These are phyloP conservation scores for Phylloporus gajari DNA, from an alignment of 1,284 basidiomycete genomes.

Conservation along the genomic window DNA sequence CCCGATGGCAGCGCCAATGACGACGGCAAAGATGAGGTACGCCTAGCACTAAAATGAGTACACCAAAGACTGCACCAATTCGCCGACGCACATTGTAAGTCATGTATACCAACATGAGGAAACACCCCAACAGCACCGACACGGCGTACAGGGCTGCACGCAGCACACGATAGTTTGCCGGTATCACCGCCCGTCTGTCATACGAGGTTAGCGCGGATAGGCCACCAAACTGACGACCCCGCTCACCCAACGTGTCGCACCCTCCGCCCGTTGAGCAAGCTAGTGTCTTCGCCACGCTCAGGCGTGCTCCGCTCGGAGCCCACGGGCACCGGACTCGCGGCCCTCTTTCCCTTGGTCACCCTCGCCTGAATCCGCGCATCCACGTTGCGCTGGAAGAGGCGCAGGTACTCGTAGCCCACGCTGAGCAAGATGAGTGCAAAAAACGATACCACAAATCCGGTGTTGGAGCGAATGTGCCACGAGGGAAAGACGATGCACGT, in stretches of 20 bases:
- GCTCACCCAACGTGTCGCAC: slow-evolving; percentile 54
- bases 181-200: slow-evolving; percentile 54
- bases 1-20: slow-evolving; percentile 75
- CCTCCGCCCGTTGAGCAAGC: slow-evolving; percentile 62
- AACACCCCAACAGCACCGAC: slow-evolving; percentile 80
- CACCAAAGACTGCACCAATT: neutral
- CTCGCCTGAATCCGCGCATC: slow-evolving; percentile 66
- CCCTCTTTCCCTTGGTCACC: slow-evolving; percentile 59
- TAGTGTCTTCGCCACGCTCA: slow-evolving; percentile 59
- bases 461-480: slow-evolving; percentile 74
- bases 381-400: slow-evolving; percentile 65
- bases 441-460: slow-evolving; percentile 70
- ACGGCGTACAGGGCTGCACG: slow-evolving; percentile 74
- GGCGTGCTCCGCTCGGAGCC: slow-evolving; percentile 56
- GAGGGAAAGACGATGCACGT: slow-evolving; percentile 79
- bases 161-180: slow-evolving; percentile 59
- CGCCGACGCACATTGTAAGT: slow-evolving; percentile 76
- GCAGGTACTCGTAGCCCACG: slow-evolving; percentile 80
- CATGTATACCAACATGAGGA: slow-evolving; percentile 90
- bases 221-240: neutral
- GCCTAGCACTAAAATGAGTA: slow-evolving; percentile 56
- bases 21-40: slow-evolving; percentile 79
- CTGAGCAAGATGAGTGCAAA: slow-evolving; percentile 70
- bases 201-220: neutral
- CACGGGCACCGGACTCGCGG: slow-evolving; percentile 41